phyloP scores from a whole-genome alignment of 306 rosid species.

The Acacia acuminata region DNA sequence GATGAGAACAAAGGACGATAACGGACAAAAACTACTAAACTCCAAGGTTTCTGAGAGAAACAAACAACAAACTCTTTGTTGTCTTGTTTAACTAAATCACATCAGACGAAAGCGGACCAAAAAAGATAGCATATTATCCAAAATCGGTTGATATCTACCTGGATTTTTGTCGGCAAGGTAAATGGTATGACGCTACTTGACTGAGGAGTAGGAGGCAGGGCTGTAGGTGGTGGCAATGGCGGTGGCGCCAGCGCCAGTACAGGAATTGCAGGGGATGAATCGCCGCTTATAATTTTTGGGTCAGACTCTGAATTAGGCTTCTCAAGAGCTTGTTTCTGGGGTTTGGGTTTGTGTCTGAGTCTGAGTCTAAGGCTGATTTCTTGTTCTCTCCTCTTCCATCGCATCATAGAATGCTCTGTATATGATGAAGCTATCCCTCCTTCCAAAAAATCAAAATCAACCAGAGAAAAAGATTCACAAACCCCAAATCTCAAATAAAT shows the following conservation, averaged over 20 bases:
- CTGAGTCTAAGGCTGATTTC: slow-evolving; percentile 36
- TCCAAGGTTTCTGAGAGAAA: slow-evolving; percentile 47
- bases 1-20: slow-evolving; percentile 45
- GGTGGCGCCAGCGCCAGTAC: not conserved
- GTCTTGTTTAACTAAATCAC: slow-evolving; percentile 39
- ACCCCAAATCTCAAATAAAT: slow-evolving; percentile 1
- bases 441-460: slow-evolving; percentile 35
- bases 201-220: slow-evolving; percentile 35
- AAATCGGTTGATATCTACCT: slow-evolving; percentile 50
- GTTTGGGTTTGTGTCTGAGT: not conserved
- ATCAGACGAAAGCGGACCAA: slow-evolving; percentile 45
- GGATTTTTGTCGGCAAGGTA: slow-evolving; percentile 48
- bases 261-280: slow-evolving; percentile 33
- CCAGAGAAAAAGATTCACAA: slow-evolving; percentile 28
- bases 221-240: not conserved
- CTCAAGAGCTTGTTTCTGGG: slow-evolving; percentile 10
- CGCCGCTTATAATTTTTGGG: slow-evolving; percentile 34
- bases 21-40: slow-evolving; percentile 77
- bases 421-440: slow-evolving; percentile 94
- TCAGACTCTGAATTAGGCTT: slow-evolving; percentile 48
- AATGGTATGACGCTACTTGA: slow-evolving; percentile 44
- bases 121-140: slow-evolving; percentile 20
- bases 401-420: slow-evolving; percentile 96
- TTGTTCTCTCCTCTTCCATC: slow-evolving; percentile 73
- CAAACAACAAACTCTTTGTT: slow-evolving; percentile 15